Base-by-base conservation (phyloP, 2,329 filamentous ascomycete genomes). In the Penicillium sp. region DNA sequence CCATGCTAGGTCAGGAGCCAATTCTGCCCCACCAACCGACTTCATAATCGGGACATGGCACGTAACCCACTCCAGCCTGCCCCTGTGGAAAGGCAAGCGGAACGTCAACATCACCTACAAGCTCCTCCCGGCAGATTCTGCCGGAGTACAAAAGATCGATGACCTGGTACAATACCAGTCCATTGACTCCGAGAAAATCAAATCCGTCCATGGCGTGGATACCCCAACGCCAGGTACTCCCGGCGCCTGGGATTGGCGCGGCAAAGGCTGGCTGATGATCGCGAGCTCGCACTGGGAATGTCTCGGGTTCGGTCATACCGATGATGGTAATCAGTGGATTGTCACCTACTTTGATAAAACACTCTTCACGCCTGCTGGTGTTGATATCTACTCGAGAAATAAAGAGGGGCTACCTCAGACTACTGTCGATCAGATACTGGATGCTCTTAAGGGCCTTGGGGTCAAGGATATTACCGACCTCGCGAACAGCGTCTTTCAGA, bases 261-360 rank as follows among this genome's bases (percentile, higher is more conserved):
- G 91, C 9, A 90, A 86, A 68, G 89, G 90, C 9, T 84, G 82
- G 84, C 75, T 96, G 60, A 83, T 82, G 71, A 86, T 93, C 64
- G 88, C 89, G 27, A 83, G 80, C 17, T 88, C 84, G 46, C 86
- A 91, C 69, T 96, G 91, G 91, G 90, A 96, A 80, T 77, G 58
- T 27, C 55, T 67, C 21, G 65, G 65, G 3, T 66, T 63, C 48
- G 65, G 64, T 4, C 45, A 58, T 33, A 51, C 31, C 8, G 63
- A 57, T 33, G 75, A 75, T 73, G 81, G 82, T 65, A 62, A 62
- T 17, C 65, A 77, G 35, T 96, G 90, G 89, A 86, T 84, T 1
- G 89, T 96, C 15, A 95, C 90, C 5, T 93, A 88, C 81, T 96
- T 96, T 73, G 87, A 88, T 62, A 87, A 89, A 69, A 95, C 90